phyloP scores from a whole-genome alignment of 2,329 filamentous ascomycete species.

The Xylaria sp. region DNA sequence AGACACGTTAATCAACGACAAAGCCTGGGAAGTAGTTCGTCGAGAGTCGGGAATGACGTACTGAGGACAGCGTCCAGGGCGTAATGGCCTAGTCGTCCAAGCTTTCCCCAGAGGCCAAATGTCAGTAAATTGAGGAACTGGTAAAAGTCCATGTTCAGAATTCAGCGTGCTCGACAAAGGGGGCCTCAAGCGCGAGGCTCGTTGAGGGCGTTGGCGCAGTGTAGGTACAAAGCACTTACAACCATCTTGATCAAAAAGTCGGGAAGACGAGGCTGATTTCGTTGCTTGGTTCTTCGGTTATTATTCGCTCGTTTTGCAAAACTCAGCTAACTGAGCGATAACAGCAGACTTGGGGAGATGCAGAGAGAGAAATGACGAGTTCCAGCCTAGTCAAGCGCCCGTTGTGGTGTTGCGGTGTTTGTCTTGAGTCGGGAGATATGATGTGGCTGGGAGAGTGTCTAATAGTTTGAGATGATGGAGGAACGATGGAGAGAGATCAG shows the following conservation, averaged over 20 bases:
- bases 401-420: slow-evolving; percentile 5
- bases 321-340: slow-evolving; percentile 1
- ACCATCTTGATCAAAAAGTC: slow-evolving; percentile 38
- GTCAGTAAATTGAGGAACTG: slow-evolving; percentile 75
- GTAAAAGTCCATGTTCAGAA: slow-evolving; percentile 55
- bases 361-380: slow-evolving; percentile 8
- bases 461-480: neutral
- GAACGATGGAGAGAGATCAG: slow-evolving; percentile 1
- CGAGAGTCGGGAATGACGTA: slow-evolving; percentile 59
- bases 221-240: slow-evolving; percentile 35
- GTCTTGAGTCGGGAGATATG: slow-evolving; percentile 3
- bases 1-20: slow-evolving; percentile 33
- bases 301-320: slow-evolving; percentile 4
- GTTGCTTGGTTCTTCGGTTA: neutral
- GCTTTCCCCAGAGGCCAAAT: slow-evolving; percentile 78
- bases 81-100: slow-evolving; percentile 93
- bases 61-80: slow-evolving; percentile 94
- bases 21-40: neutral
- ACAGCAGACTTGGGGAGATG: neutral
- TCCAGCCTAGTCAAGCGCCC: slow-evolving; percentile 2
- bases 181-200: slow-evolving; percentile 10
- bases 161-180: slow-evolving; percentile 41
- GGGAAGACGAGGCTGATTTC: slow-evolving; percentile 4
- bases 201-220: neutral
- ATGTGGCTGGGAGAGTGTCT: slow-evolving; percentile 2